Conservation (phyloP, 177 flowering plant species). For the Vitis hybrid region DNA sequence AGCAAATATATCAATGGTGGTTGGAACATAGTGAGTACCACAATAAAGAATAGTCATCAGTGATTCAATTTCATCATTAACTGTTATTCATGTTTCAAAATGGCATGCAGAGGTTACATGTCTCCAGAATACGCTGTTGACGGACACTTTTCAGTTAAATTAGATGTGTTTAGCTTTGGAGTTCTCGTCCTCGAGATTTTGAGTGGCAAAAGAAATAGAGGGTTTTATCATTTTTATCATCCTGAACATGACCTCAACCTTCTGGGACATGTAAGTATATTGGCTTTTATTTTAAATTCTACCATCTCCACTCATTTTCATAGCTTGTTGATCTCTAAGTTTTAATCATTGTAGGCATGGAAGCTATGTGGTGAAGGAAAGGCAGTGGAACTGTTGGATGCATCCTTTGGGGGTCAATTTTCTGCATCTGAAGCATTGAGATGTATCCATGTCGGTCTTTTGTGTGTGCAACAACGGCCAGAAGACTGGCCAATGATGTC, state of each 20-base stretch:
- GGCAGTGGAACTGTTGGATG: not conserved
- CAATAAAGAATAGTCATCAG: not conserved
- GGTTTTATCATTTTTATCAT: slow-evolving; percentile 16
- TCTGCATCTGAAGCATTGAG: slow-evolving; percentile 20
- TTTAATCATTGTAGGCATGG: not conserved
- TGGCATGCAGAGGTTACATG: slow-evolving; percentile 24
- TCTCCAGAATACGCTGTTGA: slow-evolving; percentile 31
- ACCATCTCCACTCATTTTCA: not conserved
- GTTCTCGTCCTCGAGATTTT: slow-evolving; percentile 26
- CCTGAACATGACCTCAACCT: slow-evolving; percentile 10
- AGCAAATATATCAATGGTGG: slow-evolving; percentile 14
- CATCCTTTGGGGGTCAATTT: not conserved
- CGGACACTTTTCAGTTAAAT: slow-evolving; percentile 25
- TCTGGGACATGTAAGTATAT: slow-evolving; percentile 15
- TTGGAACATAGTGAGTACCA: slow-evolving; percentile 18
- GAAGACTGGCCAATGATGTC: slow-evolving; percentile 13
- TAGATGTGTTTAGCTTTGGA: slow-evolving; percentile 29
- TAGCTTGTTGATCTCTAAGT: not conserved
- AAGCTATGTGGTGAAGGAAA: not conserved
- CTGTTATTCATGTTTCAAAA: not conserved
- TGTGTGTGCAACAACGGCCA: slow-evolving; percentile 36
- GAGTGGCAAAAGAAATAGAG: slow-evolving; percentile 27
- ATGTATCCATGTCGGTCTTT: slow-evolving; percentile 38
- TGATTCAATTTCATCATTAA: not conserved
- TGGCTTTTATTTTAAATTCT: not conserved